Percentiles rank a stretch among this genome's conserved stretches.
phyloP scores from a whole-genome alignment of 2,329 filamentous ascomycete species.

The Ceratocystis diversiconidia region DNA sequence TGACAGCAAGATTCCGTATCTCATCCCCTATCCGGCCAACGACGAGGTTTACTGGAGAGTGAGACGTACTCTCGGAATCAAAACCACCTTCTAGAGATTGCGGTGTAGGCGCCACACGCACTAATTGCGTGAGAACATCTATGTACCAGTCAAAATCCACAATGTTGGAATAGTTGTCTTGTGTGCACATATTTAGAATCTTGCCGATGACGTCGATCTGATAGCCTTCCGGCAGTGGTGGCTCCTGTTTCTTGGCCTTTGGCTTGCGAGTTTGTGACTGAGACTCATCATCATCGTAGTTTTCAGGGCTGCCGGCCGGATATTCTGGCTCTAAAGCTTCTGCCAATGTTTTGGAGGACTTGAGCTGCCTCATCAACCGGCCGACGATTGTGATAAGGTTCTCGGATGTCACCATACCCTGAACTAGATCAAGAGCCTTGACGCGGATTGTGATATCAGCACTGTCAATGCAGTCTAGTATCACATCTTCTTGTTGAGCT shows the following conservation, averaged over 20 bases:
- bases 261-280: not conserved
- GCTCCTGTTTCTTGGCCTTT: slow-evolving; percentile 23
- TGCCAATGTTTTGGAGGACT: slow-evolving; percentile 33
- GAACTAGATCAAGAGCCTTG: slow-evolving; percentile 78
- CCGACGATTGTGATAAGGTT: slow-evolving; percentile 75
- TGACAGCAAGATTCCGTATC: slow-evolving; percentile 77
- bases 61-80: slow-evolving; percentile 21
- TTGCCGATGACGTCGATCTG: slow-evolving; percentile 65
- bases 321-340: slow-evolving; percentile 5
- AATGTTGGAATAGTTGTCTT: slow-evolving; percentile 74
- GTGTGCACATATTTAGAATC: slow-evolving; percentile 79
- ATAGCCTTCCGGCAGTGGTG: slow-evolving; percentile 71
- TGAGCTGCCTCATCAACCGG: slow-evolving; percentile 75
- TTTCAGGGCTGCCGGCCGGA: not conserved
- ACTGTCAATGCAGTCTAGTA: slow-evolving; percentile 91
- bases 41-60: slow-evolving; percentile 14
- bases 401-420: slow-evolving; percentile 83
- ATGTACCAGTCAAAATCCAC: slow-evolving; percentile 97
- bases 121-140: slow-evolving; percentile 71
- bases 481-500: slow-evolving; percentile 85
- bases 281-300: slow-evolving; percentile 14
- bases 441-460: slow-evolving; percentile 90
- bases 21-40: slow-evolving; percentile 57
- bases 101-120: slow-evolving; percentile 51
- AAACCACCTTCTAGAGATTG: slow-evolving; percentile 26